Evolutionary conservation across 768 basidiomycete species (phyloP).

Genomic region (Mycena vulgaris): DNA sequence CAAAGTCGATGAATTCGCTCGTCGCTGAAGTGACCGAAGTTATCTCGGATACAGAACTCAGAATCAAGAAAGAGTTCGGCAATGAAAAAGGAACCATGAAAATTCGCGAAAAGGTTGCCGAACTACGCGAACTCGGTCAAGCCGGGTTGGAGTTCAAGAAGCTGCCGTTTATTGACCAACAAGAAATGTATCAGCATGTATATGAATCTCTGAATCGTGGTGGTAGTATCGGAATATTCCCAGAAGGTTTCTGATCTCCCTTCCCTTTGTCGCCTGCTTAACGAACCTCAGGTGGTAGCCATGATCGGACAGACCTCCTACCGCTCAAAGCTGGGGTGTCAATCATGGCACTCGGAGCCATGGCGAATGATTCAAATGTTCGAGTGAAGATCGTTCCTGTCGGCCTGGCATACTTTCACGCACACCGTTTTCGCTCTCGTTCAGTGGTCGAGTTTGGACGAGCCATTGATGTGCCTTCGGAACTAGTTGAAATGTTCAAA

Average conservation of each 20-base stretch:
- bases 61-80: conserved; percentile 89
- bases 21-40: conserved; percentile 91
- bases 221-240: conserved; percentile 96
- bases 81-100: conserved; percentile 75
- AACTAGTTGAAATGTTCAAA: conserved; percentile 92
- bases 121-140: conserved; percentile 62
- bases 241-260: conserved; percentile 85
- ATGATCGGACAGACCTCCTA: conserved; percentile 97
- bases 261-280: background rate
- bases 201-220: conserved; percentile 90
- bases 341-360: conserved; percentile 98
- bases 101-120: conserved; percentile 81
- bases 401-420: conserved; percentile 82
- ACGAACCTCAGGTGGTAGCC: conserved; percentile 87
- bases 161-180: conserved; percentile 93
- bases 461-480: conserved; percentile 90
- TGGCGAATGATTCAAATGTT: conserved; percentile 90
- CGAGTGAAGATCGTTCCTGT: conserved; percentile 95
- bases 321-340: conserved; percentile 98
- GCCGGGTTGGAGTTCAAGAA: conserved; percentile 86
- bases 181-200: conserved; percentile 94
- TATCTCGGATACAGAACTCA: conserved; percentile 88
- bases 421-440: conserved; percentile 92
- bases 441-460: conserved; percentile 98
- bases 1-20: conserved; percentile 82